phyloP scores from a whole-genome alignment of 352 stramenopile genomes.

The Pythium periplocum region DNA sequence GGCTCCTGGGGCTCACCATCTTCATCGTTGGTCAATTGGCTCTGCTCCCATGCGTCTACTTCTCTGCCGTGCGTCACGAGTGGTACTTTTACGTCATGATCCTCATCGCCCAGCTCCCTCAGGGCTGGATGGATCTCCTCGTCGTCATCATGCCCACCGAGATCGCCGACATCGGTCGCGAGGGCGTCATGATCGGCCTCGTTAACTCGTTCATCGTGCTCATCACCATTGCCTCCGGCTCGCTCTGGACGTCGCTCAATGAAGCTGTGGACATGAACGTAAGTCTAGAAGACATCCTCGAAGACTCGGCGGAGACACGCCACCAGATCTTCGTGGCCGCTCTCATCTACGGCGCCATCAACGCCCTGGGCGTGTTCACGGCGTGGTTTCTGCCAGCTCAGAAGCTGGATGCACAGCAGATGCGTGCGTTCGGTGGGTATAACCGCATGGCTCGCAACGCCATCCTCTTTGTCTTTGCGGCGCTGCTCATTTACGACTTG shows the following conservation, averaged over 20 bases:
- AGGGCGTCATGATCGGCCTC: slow-evolving; percentile 43
- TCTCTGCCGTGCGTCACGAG: slow-evolving; percentile 11
- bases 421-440: slow-evolving; percentile 8
- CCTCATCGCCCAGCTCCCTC: slow-evolving; percentile 25
- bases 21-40: slow-evolving; percentile 19
- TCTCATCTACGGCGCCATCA: slow-evolving; percentile 2
- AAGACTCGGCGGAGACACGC: background rate
- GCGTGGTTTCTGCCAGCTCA: slow-evolving; percentile 43
- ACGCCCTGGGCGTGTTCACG: slow-evolving; percentile 6
- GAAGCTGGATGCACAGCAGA: slow-evolving; percentile 57
- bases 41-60: slow-evolving; percentile 26
- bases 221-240: slow-evolving; percentile 23
- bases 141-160: slow-evolving; percentile 40
- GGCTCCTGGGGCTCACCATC: slow-evolving; percentile 18
- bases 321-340: background rate
- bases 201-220: slow-evolving; percentile 44
- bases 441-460: slow-evolving; percentile 1
- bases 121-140: slow-evolving; percentile 39
- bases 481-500: slow-evolving; percentile 7
- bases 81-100: slow-evolving; percentile 11
- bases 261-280: slow-evolving; percentile 16
- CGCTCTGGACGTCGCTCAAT: slow-evolving; percentile 24
- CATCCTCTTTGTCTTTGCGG: slow-evolving; percentile 1
- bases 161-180: slow-evolving; percentile 36
- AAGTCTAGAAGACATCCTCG: background rate